Conservation (phyloP, 2,329 filamentous ascomycete genomes). For the Fusarium denticulatum region DNA sequence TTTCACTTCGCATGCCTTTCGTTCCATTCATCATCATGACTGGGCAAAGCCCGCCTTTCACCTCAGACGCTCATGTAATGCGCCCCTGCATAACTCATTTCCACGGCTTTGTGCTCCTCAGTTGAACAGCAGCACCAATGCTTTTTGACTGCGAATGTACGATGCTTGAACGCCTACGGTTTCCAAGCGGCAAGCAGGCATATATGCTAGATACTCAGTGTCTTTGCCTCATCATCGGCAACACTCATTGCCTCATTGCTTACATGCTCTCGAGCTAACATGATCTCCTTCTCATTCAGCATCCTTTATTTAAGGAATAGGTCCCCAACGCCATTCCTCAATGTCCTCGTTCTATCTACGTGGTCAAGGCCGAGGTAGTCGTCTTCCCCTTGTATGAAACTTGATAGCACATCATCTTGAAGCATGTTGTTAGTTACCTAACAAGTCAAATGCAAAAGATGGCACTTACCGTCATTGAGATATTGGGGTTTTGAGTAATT, state of each 20-base stretch:
- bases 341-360: slow-evolving; percentile 66
- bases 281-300: background rate
- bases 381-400: slow-evolving; percentile 62
- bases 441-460: background rate
- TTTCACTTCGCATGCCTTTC: slow-evolving; percentile 5
- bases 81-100: slow-evolving; percentile 12
- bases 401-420: slow-evolving; percentile 68
- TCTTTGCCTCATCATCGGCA: background rate
- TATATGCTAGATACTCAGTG: slow-evolving; percentile 25
- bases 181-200: slow-evolving; percentile 15
- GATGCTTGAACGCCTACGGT: slow-evolving; percentile 1
- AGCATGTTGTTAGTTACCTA: slow-evolving; percentile 31
- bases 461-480: slow-evolving; percentile 78
- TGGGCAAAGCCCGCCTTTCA: background rate
- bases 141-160: slow-evolving; percentile 14
- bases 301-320: slow-evolving; percentile 64
- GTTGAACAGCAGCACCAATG: slow-evolving; percentile 2
- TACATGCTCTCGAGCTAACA: slow-evolving; percentile 8
- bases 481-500: slow-evolving; percentile 82
- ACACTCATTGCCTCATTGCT: slow-evolving; percentile 6
- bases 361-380: slow-evolving; percentile 74
- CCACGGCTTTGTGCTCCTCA: background rate
- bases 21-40: slow-evolving; percentile 3
- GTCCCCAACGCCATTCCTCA: slow-evolving; percentile 70
- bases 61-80: background rate